Evolutionary conservation across 1,139 yeast species (phyloP), one percentile per base, ranked within the genome.

Genomic region (Pichiaceae sp.): DNA sequence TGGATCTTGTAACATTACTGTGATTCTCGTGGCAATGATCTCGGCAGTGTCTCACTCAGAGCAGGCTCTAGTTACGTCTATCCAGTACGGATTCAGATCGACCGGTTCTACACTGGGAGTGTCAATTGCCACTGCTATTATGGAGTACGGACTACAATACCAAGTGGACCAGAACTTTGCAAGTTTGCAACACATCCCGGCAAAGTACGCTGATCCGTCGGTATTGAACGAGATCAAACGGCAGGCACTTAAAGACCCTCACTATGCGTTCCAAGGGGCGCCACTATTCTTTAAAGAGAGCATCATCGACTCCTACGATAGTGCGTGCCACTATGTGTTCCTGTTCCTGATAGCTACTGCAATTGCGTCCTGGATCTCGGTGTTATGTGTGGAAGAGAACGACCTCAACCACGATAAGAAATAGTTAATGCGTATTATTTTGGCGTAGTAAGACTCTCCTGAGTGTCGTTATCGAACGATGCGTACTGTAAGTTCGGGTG

Each of bases 71-170:
- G 68, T 70, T 6, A 69, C 74, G 1, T 68, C 73, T 2, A 68
- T 69, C 33, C 72, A 66, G 43, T 69, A 69, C 44, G 69, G 72
- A 5, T 68, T 68, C 45, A 56, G 74, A 43, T 62, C 72, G 6
- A 67, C 73, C 1, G 74, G 74, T 1, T 68, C 74, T 0, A 68
- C 73, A 0, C 52, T 68, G 41, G 75, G 75, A 6, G 72, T 68
- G 9, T 59, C 73, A 0, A 52, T 66, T 31, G 69, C 71, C 0
- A 59, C 66, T 32, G 72, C 74, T 2, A 57, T 69, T 8, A 62
- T 68, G 46, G 72, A 66, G 31, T 38, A 15, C 19, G 31, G 39
- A 6, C 36, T 47, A n/a, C 29, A 41, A 9, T 18, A 27, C 4
- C 28, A 38, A 2, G 18, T 47, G 11, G 25, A 31, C 2, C 14